Conservation (phyloP, 805 yeast species). For the Jamesozyma jinghongensis region DNA sequence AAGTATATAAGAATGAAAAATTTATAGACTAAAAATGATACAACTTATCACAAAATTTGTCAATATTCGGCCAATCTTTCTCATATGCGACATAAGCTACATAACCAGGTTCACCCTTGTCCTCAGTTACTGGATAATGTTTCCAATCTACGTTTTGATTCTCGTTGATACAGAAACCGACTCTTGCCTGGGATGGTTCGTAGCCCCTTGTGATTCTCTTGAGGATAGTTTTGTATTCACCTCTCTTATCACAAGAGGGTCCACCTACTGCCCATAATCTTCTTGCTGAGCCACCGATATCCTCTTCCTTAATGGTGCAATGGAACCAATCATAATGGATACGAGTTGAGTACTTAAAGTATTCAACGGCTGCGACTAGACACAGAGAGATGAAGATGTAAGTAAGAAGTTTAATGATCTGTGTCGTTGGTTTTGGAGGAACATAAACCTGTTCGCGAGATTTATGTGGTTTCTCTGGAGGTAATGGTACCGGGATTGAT, state of each 20-base stretch:
- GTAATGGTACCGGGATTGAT: too few relatives aligned
- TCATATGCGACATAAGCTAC: slow-evolving; percentile 28
- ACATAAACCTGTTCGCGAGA: too few relatives aligned
- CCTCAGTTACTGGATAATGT: slow-evolving; percentile 28
- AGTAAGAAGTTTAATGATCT: neutral
- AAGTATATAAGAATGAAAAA: too few relatives aligned
- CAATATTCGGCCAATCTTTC: slow-evolving; percentile 15
- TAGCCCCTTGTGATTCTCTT: slow-evolving; percentile 33
- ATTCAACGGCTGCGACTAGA: slow-evolving; percentile 35
- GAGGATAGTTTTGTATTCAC: slow-evolving; percentile 33
- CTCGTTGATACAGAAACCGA: slow-evolving; percentile 33
- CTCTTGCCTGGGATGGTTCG: slow-evolving; percentile 32
- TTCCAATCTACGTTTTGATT: slow-evolving; percentile 18
- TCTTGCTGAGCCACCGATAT: slow-evolving; percentile 21
- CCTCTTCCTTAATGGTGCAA: slow-evolving; percentile 31
- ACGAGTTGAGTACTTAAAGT: slow-evolving; percentile 35
- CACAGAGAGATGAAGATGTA: slow-evolving; percentile 20
- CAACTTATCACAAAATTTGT: slow-evolving; percentile 15
- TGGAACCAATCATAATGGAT: slow-evolving; percentile 39
- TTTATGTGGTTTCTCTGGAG: too few relatives aligned
- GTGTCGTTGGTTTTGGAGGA: neutral
- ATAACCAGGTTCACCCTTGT: slow-evolving; percentile 31
- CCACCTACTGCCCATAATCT: slow-evolving; percentile 35
- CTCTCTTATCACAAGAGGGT: slow-evolving; percentile 38
- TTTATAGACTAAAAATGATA: too few relatives aligned